A percentile compares a stretch with the other conserved stretches of the same genome.
These are phyloP conservation scores for Penicillium waksmanii DNA, from an alignment of 495 filamentous ascomycete species.

Conservation along the genomic window DNA sequence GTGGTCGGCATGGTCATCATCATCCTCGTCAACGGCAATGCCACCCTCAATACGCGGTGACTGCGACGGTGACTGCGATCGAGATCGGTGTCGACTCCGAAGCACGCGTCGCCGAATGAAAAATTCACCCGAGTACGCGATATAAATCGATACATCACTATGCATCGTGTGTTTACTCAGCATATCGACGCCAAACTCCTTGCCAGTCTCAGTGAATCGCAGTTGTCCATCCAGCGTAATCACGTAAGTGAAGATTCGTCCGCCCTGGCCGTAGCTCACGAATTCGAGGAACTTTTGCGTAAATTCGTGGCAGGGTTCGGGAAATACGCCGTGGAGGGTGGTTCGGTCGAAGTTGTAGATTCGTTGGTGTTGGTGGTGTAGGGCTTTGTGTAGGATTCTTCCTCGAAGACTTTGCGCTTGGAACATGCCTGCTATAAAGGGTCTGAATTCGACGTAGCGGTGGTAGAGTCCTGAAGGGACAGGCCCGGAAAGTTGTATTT, in stretches of 20 bases:
- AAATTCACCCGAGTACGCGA: conserved; percentile 92
- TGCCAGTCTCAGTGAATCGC: conserved; percentile 92
- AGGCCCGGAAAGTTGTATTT: conserved; percentile 85
- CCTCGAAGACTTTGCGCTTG: conserved; percentile 74
- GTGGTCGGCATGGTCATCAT: conserved; percentile 38
- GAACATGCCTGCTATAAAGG: conserved; percentile 90
- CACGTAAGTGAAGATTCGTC: conserved; percentile 89
- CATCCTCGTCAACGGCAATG: neutral
- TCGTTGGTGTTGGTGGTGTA: conserved; percentile 86
- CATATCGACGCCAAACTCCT: conserved; percentile 91
- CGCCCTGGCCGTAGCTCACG: conserved; percentile 81
- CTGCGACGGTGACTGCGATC: conserved; percentile 12
- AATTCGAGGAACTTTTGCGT: conserved; percentile 82
- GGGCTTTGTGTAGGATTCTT: conserved; percentile 74
- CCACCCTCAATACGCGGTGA: neutral
- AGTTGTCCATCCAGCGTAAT: conserved; percentile 83
- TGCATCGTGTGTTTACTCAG: conserved; percentile 96
- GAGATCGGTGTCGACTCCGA: conserved; percentile 35
- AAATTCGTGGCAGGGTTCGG: conserved; percentile 61
- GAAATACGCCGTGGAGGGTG: conserved; percentile 69
- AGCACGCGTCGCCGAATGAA: conserved; percentile 73
- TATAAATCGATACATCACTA: conserved; percentile 84
- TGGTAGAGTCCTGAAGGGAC: conserved; percentile 81
- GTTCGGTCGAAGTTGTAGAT: conserved; percentile 83
- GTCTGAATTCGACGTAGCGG: conserved; percentile 88